These are phyloP conservation scores for Rhipidocladum racemiflorum DNA, from an alignment of 176 grass and related monocot genomes.

Conservation along the genomic window DNA sequence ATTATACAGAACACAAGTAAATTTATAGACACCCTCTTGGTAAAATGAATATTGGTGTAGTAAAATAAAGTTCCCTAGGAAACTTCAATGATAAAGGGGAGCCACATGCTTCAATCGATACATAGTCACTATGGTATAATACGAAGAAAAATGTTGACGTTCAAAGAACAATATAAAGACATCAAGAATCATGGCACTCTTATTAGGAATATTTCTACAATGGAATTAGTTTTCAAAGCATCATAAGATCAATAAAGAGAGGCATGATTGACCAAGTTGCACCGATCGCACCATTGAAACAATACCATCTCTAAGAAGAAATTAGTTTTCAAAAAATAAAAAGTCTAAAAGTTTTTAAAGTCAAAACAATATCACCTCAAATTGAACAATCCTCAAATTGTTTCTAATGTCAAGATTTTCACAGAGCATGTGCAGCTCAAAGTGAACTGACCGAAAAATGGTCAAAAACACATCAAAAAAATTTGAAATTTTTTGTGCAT, in stretches of 20 bases:
- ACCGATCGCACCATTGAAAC: background rate
- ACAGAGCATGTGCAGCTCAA: too few species aligned
- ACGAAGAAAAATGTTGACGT: background rate
- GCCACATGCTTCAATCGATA: background rate
- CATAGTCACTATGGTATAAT: background rate
- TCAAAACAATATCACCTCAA: too few species aligned
- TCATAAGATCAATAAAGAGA: background rate
- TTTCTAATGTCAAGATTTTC: too few species aligned
- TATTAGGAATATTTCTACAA: slow-evolving; percentile 21
- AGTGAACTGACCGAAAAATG: too few species aligned
- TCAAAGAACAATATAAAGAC: background rate
- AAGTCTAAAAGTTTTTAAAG: too few species aligned
- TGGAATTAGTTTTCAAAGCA: too few species aligned
- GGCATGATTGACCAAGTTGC: background rate
- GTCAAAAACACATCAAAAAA: too few species aligned
- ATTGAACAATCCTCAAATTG: too few species aligned
- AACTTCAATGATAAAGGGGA: background rate
- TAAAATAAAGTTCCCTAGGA: background rate
- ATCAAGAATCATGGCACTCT: background rate
- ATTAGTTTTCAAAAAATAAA: too few species aligned
- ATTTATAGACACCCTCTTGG: background rate
- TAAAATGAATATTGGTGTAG: background rate
- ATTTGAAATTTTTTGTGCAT: too few species aligned
- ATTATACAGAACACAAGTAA: background rate
- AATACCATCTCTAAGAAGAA: too few species aligned